Evolutionary conservation across 1,139 yeast genomes (phyloP).

Genomic region (Pichia sp.): DNA sequence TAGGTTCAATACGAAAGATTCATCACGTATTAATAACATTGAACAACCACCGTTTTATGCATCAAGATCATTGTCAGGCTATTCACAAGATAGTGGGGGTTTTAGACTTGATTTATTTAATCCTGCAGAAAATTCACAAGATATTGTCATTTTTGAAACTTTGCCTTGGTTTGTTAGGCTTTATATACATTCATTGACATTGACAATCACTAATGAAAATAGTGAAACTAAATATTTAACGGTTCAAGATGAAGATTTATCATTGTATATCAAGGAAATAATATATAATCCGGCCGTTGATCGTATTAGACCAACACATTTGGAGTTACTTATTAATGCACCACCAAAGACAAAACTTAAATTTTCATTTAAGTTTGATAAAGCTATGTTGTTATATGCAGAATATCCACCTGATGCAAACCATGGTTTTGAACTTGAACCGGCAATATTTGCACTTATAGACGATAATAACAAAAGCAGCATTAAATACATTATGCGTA

Average conservation of each 20-base stretch:
- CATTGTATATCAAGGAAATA: slow-evolving; percentile 44
- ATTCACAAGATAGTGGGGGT: slow-evolving; percentile 88
- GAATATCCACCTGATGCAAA: slow-evolving; percentile 99
- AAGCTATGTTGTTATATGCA: slow-evolving; percentile 72
- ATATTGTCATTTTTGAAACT: slow-evolving; percentile 66
- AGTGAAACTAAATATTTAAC: slow-evolving; percentile 14
- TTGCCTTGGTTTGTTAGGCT: slow-evolving; percentile 93
- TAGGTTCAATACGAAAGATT: slow-evolving; percentile 21
- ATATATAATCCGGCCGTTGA: slow-evolving; percentile 75
- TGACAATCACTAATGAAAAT: slow-evolving; percentile 22
- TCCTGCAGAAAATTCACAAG: slow-evolving; percentile 44
- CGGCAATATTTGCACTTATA: slow-evolving; percentile 65
- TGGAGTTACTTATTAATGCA: slow-evolving; percentile 59
- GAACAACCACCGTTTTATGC: slow-evolving; percentile 61
- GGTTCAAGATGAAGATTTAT: slow-evolving; percentile 25
- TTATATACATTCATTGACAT: slow-evolving; percentile 62
- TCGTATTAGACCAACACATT: slow-evolving; percentile 73
- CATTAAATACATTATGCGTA: slow-evolving; percentile 56
- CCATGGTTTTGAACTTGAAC: slow-evolving; percentile 93
- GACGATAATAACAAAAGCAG: slow-evolving; percentile 27
- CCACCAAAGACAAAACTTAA: slow-evolving; percentile 63
- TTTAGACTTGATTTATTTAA: slow-evolving; percentile 72
- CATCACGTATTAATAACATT: slow-evolving; percentile 30
- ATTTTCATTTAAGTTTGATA: slow-evolving; percentile 76
- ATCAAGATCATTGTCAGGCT: slow-evolving; percentile 85